These are phyloP conservation scores for Lathyrus aphaca DNA, from an alignment of 306 rosid species.

Conservation along the genomic window DNA sequence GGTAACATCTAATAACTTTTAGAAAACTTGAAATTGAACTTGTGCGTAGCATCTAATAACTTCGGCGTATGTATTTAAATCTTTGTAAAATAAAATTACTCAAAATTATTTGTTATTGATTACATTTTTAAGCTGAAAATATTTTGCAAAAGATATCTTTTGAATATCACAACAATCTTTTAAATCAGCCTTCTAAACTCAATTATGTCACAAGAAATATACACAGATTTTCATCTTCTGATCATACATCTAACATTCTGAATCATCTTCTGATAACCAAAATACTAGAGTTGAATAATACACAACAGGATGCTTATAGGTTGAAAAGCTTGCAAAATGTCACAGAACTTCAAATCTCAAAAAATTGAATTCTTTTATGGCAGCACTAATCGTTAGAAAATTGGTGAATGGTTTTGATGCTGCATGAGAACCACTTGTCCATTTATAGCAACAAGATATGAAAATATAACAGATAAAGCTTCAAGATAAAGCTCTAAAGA, in stretches of 20 bases:
- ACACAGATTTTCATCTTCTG: background rate
- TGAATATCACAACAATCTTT: background rate
- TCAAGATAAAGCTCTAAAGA: constrained; percentile 23
- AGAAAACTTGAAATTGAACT: too few relatives aligned
- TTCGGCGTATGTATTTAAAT: too few relatives aligned
- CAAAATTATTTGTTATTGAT: background rate
- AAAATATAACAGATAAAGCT: constrained; percentile 24
- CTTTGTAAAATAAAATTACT: background rate
- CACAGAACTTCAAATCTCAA: background rate
- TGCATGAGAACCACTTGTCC: background rate
- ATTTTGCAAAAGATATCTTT: background rate
- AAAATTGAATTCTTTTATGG: constrained; percentile 3
- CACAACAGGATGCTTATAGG: background rate
- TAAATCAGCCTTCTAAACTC: background rate
- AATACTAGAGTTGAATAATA: background rate
- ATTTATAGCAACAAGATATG: too few relatives aligned
- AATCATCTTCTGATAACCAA: constrained; percentile 3
- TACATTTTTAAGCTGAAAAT: background rate
- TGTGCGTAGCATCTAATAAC: background rate
- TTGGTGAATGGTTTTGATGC: background rate
- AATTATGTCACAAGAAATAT: background rate
- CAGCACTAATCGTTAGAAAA: constrained; percentile 16
- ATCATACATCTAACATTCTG: background rate
- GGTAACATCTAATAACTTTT: too few relatives aligned
- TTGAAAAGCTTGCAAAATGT: background rate